These are phyloP conservation scores for Blastomyces parvus DNA, from an alignment of 2,329 filamentous ascomycete genomes.

Conservation along the genomic window DNA sequence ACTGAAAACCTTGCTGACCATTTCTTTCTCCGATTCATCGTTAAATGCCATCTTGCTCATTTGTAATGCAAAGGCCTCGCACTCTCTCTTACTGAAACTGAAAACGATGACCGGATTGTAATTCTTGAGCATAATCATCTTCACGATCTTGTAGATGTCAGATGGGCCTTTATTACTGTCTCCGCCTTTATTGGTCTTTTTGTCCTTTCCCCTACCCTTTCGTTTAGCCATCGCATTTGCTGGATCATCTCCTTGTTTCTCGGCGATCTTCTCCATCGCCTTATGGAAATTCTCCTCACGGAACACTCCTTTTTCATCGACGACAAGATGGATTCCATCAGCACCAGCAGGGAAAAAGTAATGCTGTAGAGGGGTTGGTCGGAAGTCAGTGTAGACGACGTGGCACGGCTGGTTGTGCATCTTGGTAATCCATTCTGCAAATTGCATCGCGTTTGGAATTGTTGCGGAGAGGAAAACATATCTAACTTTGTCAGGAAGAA, in stretches of 20 bases:
- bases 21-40: constrained; percentile 85
- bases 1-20: constrained; percentile 89
- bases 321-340: constrained; percentile 84
- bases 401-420: constrained; percentile 96
- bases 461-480: constrained; percentile 98
- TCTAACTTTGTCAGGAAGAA: constrained; percentile 94
- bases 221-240: constrained; percentile 67
- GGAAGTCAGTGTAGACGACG: constrained; percentile 97
- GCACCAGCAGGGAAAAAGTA: constrained; percentile 94
- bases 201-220: constrained; percentile 84
- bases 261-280: constrained; percentile 82
- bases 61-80: constrained; percentile 78
- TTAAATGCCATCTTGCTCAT: constrained; percentile 89
- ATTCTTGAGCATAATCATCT: constrained; percentile 96
- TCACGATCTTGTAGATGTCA: constrained; percentile 95
- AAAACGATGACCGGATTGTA: constrained; percentile 99
- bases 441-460: constrained; percentile 98
- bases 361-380: constrained; percentile 90
- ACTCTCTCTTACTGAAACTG: constrained; percentile 97
- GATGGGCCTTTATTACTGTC: constrained; percentile 58
- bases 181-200: constrained; percentile 82
- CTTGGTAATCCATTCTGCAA: constrained; percentile 98
- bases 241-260: constrained; percentile 76
- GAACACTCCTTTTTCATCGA: constrained; percentile 94
- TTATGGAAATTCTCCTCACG: constrained; percentile 96